These are phyloP conservation scores for Canna indica DNA, from an alignment of 176 grass and related monocot genomes.

Conservation along the genomic window DNA sequence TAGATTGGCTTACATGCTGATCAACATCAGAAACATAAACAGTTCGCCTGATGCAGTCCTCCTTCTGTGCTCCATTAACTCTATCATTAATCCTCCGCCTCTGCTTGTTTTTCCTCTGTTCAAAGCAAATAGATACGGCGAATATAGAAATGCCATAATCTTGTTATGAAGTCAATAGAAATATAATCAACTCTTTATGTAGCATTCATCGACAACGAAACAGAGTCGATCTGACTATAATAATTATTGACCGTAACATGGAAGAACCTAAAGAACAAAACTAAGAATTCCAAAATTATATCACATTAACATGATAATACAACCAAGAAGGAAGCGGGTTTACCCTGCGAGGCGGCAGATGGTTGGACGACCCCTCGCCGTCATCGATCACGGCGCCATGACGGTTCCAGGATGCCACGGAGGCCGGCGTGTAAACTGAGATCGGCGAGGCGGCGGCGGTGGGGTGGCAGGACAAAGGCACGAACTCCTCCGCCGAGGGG, in stretches of 20 bases:
- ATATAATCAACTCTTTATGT: neutral
- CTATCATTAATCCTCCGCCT: neutral
- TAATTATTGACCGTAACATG: neutral
- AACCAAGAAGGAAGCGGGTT: neutral
- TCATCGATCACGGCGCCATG: neutral
- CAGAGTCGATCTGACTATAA: too few relatives aligned
- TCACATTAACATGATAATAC: neutral
- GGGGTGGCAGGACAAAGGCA: neutral
- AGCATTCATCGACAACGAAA: neutral
- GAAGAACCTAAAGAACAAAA: neutral
- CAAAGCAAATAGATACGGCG: neutral
- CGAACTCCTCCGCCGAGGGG: constrained; percentile 13
- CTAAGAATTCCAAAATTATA: neutral
- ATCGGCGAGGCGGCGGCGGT: neutral
- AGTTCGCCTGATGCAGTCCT: constrained; percentile 20
- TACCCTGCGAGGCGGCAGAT: neutral
- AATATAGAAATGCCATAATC: neutral
- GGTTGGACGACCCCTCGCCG: neutral
- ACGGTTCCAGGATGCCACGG: neutral
- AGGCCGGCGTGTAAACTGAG: neutral
- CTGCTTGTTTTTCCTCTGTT: neutral
- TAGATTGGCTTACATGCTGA: constrained; percentile 8
- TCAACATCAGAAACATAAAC: constrained; percentile 27
- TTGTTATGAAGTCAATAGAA: neutral
- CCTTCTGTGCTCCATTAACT: neutral